Percentiles rank a stretch among this genome's conserved stretches.
phyloP scores from a whole-genome alignment of 805 yeast genomes.

The Komagataella pseudopastoris region DNA sequence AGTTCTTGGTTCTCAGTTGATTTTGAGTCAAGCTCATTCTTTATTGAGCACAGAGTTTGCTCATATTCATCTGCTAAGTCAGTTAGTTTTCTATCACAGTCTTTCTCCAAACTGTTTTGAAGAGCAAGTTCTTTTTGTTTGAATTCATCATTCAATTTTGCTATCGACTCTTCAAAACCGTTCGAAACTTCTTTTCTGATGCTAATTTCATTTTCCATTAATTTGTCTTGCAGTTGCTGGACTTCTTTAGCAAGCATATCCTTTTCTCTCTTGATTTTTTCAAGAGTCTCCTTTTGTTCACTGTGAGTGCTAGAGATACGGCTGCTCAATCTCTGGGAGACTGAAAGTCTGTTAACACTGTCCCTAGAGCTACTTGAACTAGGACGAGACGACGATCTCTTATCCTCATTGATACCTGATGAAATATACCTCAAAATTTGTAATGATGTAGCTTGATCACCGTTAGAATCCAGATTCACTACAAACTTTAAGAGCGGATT shows the following conservation, averaged over 20 bases:
- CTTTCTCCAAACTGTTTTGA: conserved; percentile 15
- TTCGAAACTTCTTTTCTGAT: conserved; percentile 14
- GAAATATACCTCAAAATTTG: conserved; percentile 17
- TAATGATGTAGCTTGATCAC: conserved; percentile 19
- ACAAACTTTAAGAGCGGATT: conserved; percentile 18
- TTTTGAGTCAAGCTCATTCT: conserved; percentile 7
- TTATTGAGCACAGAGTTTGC: conserved; percentile 17
- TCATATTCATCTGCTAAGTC: conserved; percentile 22
- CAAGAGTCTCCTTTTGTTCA: neutral
- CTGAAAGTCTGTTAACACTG: neutral
- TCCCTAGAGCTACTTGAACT: conserved; percentile 2
- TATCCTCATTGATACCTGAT: conserved; percentile 9
- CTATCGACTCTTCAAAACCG: conserved; percentile 12
- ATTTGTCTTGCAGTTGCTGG: conserved; percentile 2
- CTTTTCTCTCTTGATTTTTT: conserved; percentile 5
- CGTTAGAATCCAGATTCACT: conserved; percentile 24
- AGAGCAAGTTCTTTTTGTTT: conserved; percentile 11
- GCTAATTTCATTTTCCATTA: conserved; percentile 8
- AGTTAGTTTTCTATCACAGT: conserved; percentile 20
- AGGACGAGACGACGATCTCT: conserved; percentile 7
- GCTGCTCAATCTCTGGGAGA: neutral
- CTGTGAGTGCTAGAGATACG: conserved; percentile 3
- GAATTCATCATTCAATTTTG: conserved; percentile 9
- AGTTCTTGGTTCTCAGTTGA: neutral
- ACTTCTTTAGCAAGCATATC: conserved; percentile 8